Percentiles rank a stretch among this genome's conserved stretches.
These are phyloP conservation scores for Blattamonas nauphoetae DNA, from an alignment of 78 protist genomes.

Conservation along the genomic window DNA sequence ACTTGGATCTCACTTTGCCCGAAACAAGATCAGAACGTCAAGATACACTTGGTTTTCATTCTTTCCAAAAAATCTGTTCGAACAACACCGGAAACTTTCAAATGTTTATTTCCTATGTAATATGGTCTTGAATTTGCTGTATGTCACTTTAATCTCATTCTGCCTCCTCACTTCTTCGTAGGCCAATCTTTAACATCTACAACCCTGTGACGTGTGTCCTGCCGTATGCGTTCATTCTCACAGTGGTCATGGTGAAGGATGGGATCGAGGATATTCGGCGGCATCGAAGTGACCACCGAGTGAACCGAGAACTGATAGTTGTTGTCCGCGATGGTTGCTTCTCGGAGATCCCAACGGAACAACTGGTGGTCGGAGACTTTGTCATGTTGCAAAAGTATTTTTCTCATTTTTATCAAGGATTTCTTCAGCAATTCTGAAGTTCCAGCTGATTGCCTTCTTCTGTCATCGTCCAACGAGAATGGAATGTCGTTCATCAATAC, in stretches of 20 bases:
- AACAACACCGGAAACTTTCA: slow-evolving; percentile 34
- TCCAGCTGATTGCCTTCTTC: slow-evolving; percentile 73
- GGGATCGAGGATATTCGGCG: slow-evolving; percentile 26
- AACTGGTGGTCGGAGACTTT: slow-evolving; percentile 55
- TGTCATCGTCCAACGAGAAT: slow-evolving; percentile 47
- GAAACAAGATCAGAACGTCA: slow-evolving; percentile 18
- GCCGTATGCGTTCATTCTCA: slow-evolving; percentile 11
- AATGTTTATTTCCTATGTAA: slow-evolving; percentile 69
- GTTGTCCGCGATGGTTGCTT: slow-evolving; percentile 4
- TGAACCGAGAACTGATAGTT: slow-evolving; percentile 6
- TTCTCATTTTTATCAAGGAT: no score
- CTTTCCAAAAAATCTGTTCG: slow-evolving; percentile 23
- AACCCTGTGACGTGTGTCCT: not conserved
- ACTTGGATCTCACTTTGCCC: no score
- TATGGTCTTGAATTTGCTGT: no score
- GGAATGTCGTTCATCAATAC: slow-evolving; percentile 82
- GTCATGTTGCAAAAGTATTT: slow-evolving; percentile 43
- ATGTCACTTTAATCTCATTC: no score
- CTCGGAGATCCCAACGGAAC: not conserved
- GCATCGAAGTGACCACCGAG: slow-evolving; percentile 23
- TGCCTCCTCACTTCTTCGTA: slow-evolving; percentile 45
- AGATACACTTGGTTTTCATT: slow-evolving; percentile 13
- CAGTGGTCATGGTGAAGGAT: slow-evolving; percentile 9
- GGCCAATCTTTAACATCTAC: slow-evolving; percentile 48
- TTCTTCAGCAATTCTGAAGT: slow-evolving; percentile 42